Conservation (phyloP, 1,139 yeast genomes). For the Saccharomyces pastorianus region DNA sequence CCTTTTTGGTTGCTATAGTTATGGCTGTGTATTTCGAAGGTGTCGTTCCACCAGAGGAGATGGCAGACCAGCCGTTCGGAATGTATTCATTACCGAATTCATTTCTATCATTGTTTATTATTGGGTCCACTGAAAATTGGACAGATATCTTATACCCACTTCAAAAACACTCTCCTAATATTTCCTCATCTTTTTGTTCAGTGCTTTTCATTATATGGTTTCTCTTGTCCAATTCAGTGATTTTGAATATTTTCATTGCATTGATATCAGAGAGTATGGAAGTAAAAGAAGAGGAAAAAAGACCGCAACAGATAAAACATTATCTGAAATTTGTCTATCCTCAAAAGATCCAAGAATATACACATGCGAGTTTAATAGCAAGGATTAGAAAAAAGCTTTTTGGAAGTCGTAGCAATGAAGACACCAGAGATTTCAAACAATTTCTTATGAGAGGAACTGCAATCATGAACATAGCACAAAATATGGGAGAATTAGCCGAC, state of each 20-base stretch:
- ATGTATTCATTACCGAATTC: constrained; percentile 67
- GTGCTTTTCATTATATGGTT: constrained; percentile 74
- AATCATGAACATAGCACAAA: constrained; percentile 36
- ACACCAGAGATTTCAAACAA: constrained; percentile 30
- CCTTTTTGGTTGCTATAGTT: constrained; percentile 57
- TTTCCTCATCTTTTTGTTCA: constrained; percentile 49
- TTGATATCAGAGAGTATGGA: constrained; percentile 79
- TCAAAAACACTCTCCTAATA: constrained; percentile 46
- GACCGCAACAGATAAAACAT: constrained; percentile 65
- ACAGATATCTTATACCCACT: constrained; percentile 54
- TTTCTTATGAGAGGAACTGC: constrained; percentile 41
- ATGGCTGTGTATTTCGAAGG: constrained; percentile 72
- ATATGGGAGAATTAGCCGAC: constrained; percentile 28
- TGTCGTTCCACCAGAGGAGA: constrained; percentile 43
- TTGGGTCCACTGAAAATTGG: constrained; percentile 93
- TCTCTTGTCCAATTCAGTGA: constrained; percentile 67
- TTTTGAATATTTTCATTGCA: constrained; percentile 86
- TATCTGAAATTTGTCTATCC: constrained; percentile 52
- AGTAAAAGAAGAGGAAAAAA: constrained; percentile 63
- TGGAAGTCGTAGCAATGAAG: constrained; percentile 13
- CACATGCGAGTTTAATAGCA: constrained; percentile 29
- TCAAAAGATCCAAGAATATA: constrained; percentile 30
- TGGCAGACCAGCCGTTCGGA: constrained; percentile 46
- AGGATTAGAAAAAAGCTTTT: constrained; percentile 29
- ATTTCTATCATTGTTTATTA: constrained; percentile 65